These are phyloP conservation scores for Botrytis paeoniae DNA, from an alignment of 2,329 filamentous ascomycete species.

Conservation along the genomic window DNA sequence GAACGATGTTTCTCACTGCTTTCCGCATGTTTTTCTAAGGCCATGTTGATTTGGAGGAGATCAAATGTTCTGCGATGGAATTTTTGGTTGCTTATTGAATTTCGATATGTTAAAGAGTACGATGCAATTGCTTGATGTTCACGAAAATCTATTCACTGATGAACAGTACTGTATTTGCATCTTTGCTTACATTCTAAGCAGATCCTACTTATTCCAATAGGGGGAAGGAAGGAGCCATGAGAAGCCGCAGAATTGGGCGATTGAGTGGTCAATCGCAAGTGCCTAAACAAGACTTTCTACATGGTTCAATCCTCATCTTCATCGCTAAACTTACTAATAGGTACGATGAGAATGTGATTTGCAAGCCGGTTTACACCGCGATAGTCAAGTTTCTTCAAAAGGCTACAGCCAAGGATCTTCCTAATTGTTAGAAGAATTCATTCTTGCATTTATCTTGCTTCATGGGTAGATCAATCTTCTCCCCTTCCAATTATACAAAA, in stretches of 20 bases:
- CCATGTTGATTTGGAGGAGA: background rate
- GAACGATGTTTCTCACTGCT: background rate
- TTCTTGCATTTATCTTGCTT: background rate
- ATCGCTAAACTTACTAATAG: background rate
- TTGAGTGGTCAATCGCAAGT: background rate
- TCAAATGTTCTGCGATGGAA: background rate
- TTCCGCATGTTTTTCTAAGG: background rate
- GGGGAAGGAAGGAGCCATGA: background rate
- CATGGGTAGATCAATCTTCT: background rate
- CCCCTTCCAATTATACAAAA: background rate
- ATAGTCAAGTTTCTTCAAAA: background rate
- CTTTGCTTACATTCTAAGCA: background rate
- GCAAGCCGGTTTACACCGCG: background rate
- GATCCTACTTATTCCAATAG: accelerated
- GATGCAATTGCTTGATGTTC: background rate
- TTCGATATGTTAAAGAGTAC: background rate
- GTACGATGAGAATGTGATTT: background rate
- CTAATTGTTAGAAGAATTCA: background rate
- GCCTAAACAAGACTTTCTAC: background rate
- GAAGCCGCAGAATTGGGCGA: background rate
- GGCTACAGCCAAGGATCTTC: background rate
- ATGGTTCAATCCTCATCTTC: background rate
- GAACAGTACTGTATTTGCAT: background rate
- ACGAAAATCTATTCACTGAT: background rate
- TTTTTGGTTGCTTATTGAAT: accelerated